Percentiles rank a stretch among this genome's conserved stretches.
Conservation (phyloP, 768 basidiomycete genomes). For the Rhizopogon salebrosus region DNA sequence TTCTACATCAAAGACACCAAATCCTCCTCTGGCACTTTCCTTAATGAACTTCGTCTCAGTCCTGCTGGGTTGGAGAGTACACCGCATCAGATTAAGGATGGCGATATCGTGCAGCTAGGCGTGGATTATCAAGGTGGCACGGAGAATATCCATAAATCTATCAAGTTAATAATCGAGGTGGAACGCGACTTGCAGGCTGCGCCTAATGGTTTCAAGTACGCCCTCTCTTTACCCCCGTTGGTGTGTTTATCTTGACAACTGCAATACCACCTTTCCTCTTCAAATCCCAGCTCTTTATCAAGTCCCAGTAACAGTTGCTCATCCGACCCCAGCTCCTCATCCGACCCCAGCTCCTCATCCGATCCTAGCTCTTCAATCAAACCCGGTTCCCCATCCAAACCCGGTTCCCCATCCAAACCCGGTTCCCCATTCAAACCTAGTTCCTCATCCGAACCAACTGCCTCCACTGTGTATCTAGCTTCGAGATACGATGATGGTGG, state of each 20-base stretch:
- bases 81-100: conserved; percentile 80
- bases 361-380: too few relatives aligned
- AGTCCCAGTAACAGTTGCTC: too few relatives aligned
- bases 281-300: too few relatives aligned
- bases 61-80: conserved; percentile 78
- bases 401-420: conserved; percentile 54
- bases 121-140: conserved; percentile 97
- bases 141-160: conserved; percentile 95
- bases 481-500: too few relatives aligned
- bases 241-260: background rate
- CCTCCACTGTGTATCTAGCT: too few relatives aligned
- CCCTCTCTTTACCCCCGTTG: background rate
- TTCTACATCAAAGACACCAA: conserved; percentile 92
- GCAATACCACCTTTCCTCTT: too few relatives aligned
- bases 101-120: conserved; percentile 91
- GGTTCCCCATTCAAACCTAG: conserved; percentile 48
- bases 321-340: too few relatives aligned
- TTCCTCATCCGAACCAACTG: too few relatives aligned
- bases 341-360: too few relatives aligned
- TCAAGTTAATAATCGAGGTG: conserved; percentile 92
- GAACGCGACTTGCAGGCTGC: conserved; percentile 86
- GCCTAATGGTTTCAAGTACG: conserved; percentile 83
- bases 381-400: too few relatives aligned
- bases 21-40: conserved; percentile 85
- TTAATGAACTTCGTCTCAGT: conserved; percentile 88